Conservation (phyloP, 225 moss, liverwort and hornwort genomes). For the Marchantia polymorpha region DNA sequence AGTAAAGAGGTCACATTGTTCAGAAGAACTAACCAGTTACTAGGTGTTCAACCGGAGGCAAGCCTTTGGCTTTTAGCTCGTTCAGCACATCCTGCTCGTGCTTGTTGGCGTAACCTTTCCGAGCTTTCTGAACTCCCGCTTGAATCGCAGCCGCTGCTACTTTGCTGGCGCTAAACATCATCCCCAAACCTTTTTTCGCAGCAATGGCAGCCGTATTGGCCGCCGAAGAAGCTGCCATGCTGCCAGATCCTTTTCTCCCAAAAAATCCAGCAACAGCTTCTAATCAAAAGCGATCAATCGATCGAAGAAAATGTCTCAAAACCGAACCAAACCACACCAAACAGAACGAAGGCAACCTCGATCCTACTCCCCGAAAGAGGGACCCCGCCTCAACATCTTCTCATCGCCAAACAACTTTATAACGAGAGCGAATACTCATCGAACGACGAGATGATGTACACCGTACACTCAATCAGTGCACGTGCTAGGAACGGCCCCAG, state of each 20-base stretch:
- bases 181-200: conserved; percentile 79
- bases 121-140: conserved; percentile 68
- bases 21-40: conserved; percentile 48
- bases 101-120: conserved; percentile 88
- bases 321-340: neutral
- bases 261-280: neutral
- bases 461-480: neutral
- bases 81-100: conserved; percentile 77
- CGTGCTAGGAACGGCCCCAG: neutral
- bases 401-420: too few relatives aligned
- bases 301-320: neutral
- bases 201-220: conserved; percentile 33
- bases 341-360: neutral
- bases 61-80: conserved; percentile 66
- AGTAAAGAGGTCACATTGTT: neutral
- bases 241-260: conserved; percentile 7
- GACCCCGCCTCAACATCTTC: neutral
- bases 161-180: conserved; percentile 84
- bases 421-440: neutral
- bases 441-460: neutral
- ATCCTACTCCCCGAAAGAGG: neutral
- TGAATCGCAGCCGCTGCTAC: conserved; percentile 71
- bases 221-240: conserved; percentile 32
- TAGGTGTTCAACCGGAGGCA: conserved; percentile 56
- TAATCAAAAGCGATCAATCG: neutral